Conservation (phyloP, 2,329 filamentous ascomycete species). For the Geosmithia flava region DNA sequence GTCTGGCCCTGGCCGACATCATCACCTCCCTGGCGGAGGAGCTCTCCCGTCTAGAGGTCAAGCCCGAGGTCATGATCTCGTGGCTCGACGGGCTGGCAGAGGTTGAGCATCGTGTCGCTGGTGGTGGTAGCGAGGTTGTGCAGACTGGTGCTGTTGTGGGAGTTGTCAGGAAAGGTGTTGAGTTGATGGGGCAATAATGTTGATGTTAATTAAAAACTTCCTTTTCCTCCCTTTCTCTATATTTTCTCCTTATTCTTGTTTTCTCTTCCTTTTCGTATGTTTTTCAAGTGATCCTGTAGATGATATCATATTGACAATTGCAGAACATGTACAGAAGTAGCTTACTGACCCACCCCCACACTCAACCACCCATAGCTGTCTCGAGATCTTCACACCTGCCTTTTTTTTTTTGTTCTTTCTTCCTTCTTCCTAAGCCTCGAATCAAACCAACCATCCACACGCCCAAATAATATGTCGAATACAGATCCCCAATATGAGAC, state of each 20-base stretch:
- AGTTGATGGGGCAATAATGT: constrained; percentile 36
- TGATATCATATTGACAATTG: too few species aligned
- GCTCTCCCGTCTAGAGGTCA: constrained; percentile 70
- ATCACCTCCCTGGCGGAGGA: constrained; percentile 78
- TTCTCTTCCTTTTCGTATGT: too few species aligned
- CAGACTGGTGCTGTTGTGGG: constrained; percentile 92
- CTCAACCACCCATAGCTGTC: background rate
- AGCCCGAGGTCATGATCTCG: constrained; percentile 72
- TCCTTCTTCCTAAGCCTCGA: too few species aligned
- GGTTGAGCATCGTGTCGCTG: constrained; percentile 82
- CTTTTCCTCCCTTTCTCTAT: too few species aligned
- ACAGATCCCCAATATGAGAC: too few species aligned
- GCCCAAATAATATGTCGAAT: constrained; percentile 5
- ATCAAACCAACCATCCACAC: background rate
- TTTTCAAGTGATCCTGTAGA: too few species aligned
- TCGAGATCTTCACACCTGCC: too few species aligned
- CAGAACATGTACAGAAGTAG: too few species aligned
- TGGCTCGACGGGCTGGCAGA: constrained; percentile 90
- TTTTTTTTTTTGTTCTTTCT: too few species aligned
- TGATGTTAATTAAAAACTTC: too few species aligned
- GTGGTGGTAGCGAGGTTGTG: constrained; percentile 74
- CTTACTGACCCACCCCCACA: background rate
- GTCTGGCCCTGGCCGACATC: constrained; percentile 86
- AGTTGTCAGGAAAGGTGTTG: constrained; percentile 75
- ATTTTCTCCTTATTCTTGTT: too few species aligned